Evolutionary conservation across 768 basidiomycete genomes (phyloP).

Genomic region (Hygrophorus russula): DNA sequence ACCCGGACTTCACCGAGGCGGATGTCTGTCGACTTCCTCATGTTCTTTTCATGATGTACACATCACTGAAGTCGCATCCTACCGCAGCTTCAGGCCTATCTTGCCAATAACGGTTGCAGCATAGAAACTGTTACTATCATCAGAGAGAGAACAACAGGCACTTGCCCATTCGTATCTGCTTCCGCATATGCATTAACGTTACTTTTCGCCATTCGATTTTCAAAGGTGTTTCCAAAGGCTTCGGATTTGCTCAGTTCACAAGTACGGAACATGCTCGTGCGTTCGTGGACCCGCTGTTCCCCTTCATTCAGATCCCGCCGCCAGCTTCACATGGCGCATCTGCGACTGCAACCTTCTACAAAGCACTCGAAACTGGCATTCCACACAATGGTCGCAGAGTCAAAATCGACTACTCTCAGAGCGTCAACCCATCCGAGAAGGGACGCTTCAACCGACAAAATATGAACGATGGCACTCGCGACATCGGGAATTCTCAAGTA

Average conservation of each 20-base stretch:
- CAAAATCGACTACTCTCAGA: conserved; percentile 94
- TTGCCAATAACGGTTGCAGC: conserved; percentile 58
- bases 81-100: conserved; percentile 68
- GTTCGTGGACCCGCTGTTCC: conserved; percentile 86
- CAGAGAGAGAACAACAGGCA: conserved; percentile 93
- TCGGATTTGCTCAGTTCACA: conserved; percentile 93
- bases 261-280: conserved; percentile 78
- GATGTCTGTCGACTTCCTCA: conserved; percentile 58
- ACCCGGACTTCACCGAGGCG: conserved; percentile 85
- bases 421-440: conserved; percentile 61
- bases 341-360: conserved; percentile 59
- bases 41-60: conserved; percentile 18
- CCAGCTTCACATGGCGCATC: conserved; percentile 81
- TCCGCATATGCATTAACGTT: conserved; percentile 66
- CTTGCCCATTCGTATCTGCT: conserved; percentile 69
- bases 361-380: conserved; percentile 57
- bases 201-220: conserved; percentile 48
- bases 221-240: conserved; percentile 88
- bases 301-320: conserved; percentile 87
- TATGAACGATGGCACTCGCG: conserved; percentile 87
- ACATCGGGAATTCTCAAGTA: conserved; percentile 81
- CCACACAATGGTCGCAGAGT: conserved; percentile 76
- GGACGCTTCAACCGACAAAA: conserved; percentile 49
- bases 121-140: conserved; percentile 91
- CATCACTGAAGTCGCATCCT: conserved; percentile 26